Evolutionary conservation across 192 early-diverging fungal species (phyloP), one percentile per base, ranked within the genome.

Genomic region (Coemansia sp.): DNA sequence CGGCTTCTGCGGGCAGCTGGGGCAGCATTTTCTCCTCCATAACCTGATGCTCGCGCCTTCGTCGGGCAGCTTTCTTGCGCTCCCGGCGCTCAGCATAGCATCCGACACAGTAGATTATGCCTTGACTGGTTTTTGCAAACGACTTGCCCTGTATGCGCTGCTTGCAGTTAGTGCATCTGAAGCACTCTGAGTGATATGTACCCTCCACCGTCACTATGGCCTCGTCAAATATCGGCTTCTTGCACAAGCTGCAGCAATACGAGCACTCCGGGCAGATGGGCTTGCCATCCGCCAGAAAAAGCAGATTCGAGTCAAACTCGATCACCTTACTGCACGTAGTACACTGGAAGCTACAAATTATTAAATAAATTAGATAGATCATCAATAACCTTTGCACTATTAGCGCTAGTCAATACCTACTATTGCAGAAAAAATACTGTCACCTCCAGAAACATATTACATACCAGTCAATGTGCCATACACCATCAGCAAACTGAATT

Each of bases 211-310:
- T 91, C 72, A 93, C 89, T 42, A 93, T 90, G n/a, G 91, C 90
- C 68, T 93, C 91, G 61, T 93, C 90, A 5, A 85, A 84, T 58
- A 93, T 93, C 21, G 87, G 78, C 67, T 85, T 82, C 52, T 86
- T 89, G 80, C 91, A 93, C 51, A 86, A 71, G 36, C 84, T 82
- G 80, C 91, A 93, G 68, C 76, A 86, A 57, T 93, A 91, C 11
- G 90, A 90, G 75, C 91, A 93, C 53, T 90, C 87, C 66, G 91
- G 88, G 57, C 91, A 93, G 53, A 93, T 86, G n/a, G 91, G 91
- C 56, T 86, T 87, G n/a, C 91, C 91, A 59, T 90, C 88, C 6
- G 89, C 89, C 51, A 91, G 74, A 24, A 93, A 82, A 50, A 93
- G 75, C 55, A 93, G 65, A 63, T 90, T 91, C 50, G 89, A 87